Evolutionary conservation across 192 early-diverging fungal genomes (phyloP), one percentile per base, ranked within the genome.

Genomic region (Phlyctochytrium bullatum): DNA sequence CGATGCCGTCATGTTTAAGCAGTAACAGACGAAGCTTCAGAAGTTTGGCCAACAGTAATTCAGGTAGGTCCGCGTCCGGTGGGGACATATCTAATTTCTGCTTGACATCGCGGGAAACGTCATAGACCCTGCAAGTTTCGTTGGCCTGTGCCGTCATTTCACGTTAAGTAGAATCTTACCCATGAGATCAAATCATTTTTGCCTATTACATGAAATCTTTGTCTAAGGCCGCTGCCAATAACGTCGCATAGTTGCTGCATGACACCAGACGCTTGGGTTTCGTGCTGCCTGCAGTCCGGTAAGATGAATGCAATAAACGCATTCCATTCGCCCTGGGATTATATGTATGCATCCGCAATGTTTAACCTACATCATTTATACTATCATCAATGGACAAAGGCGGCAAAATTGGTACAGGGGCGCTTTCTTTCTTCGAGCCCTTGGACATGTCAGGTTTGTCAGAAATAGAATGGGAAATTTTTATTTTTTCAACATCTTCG

Each of bases 1-100:
- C 83, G n/a, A 84, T 73, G 25, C 75, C 76, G n/a, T 84, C 80
- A 50, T 81, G 73, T 52, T 80, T 81, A 24, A 82, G 66, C 17
- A 63, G 30, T 31, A 75, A 10, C 51, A 84, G 62, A 36, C 76
- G 58, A 23, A n/a, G 17, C 58, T 82, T 84, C 23, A 82, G 36
- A 1, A 80, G 33, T 30, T 67, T 64, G 3, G 83, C 83, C 34
- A 84, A n/a, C 20, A 76, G 20, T 2, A 50, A 23, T 34, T 84
- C 77, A 2, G 79, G 67, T 52, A 84, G 27, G 29, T 80, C 76
- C 2, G 50, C 66, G 2, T 78, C 76, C 32, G 51, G 59, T 29
- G 27, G n/a, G 23, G 24, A 30, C 25, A 62, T 59, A 61, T 84
- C 83, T 51, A 82, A 32, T 30, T 64, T 30, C 1, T 68, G 36